A percentile compares a stretch with the other conserved stretches of the same genome.
These are phyloP conservation scores for Colletotrichum tabaci DNA, from an alignment of 2,329 filamentous ascomycete species.

Conservation along the genomic window DNA sequence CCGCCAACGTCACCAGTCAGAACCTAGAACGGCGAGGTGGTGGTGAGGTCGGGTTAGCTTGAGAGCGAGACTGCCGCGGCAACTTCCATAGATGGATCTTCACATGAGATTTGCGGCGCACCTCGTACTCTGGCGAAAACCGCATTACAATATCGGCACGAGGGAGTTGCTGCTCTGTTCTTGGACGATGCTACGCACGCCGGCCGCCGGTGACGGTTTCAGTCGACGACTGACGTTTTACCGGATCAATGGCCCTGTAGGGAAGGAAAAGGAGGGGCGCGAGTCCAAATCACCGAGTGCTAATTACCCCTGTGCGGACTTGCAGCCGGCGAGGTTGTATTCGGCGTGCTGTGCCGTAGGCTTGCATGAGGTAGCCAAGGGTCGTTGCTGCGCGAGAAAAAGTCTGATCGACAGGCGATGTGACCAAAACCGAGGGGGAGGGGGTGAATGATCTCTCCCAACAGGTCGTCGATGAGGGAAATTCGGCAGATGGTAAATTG, in stretches of 20 bases:
- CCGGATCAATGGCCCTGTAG: not conserved
- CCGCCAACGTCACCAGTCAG: slow-evolving; percentile 16
- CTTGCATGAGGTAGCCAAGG: slow-evolving; percentile 10
- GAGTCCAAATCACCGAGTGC: not conserved
- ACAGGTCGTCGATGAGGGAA: not conserved
- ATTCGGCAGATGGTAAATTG: not conserved
- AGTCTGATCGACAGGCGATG: slow-evolving; percentile 6
- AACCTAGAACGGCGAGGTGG: slow-evolving; percentile 6
- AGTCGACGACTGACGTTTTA: slow-evolving; percentile 1
- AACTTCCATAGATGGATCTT: not conserved
- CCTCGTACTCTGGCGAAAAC: not conserved
- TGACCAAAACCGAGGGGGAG: not conserved
- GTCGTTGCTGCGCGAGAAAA: not conserved
- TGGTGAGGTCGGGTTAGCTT: not conserved
- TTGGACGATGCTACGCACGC: not conserved
- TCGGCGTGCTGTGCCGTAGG: slow-evolving; percentile 3
- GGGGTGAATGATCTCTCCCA: not conserved
- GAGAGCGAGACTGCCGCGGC: not conserved
- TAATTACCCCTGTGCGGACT: not conserved
- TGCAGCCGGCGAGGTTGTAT: not conserved
- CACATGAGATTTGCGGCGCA: not conserved
- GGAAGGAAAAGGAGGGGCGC: not conserved
- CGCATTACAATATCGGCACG: not conserved
- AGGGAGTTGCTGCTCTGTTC: not conserved
- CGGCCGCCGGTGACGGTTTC: not conserved